phyloP scores from a whole-genome alignment of 2,329 filamentous ascomycete genomes.

The Leptographium galeiforme region DNA sequence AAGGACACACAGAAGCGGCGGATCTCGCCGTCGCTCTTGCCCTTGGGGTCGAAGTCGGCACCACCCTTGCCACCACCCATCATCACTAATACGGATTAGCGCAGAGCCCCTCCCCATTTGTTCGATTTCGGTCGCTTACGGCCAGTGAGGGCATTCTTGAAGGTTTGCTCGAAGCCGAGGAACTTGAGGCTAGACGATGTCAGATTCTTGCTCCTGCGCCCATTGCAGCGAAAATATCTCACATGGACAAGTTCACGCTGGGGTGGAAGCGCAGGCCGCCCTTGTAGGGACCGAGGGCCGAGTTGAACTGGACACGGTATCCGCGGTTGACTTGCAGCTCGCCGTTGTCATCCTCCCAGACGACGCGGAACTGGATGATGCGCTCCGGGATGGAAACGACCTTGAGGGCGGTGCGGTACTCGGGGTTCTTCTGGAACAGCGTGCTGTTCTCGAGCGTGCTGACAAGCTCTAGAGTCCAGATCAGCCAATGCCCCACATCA shows the following conservation, averaged over 20 bases:
- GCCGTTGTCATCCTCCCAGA: slow-evolving; percentile 92
- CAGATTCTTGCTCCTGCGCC: not conserved
- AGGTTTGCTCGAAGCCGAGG: slow-evolving; percentile 97
- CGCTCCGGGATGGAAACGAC: slow-evolving; percentile 88
- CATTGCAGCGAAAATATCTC: slow-evolving; percentile 9
- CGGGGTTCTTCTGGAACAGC: slow-evolving; percentile 86
- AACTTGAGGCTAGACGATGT: slow-evolving; percentile 59
- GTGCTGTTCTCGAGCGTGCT: slow-evolving; percentile 88
- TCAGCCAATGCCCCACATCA: not conserved
- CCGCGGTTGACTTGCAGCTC: slow-evolving; percentile 84
- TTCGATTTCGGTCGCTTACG: slow-evolving; percentile 38
- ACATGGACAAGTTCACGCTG: slow-evolving; percentile 62
- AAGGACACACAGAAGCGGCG: slow-evolving; percentile 92
- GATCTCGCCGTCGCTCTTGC: slow-evolving; percentile 95
- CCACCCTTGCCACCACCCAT: slow-evolving; percentile 98
- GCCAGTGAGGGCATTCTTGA: slow-evolving; percentile 98
- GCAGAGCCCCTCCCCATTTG: too few relatives aligned
- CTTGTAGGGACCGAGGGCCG: slow-evolving; percentile 93
- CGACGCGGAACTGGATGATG: slow-evolving; percentile 90
- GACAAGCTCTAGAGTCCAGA: slow-evolving; percentile 54
- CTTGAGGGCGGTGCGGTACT: slow-evolving; percentile 82
- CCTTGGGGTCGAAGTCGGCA: slow-evolving; percentile 97
- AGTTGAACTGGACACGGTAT: slow-evolving; percentile 98
- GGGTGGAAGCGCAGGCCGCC: slow-evolving; percentile 93
- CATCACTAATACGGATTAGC: slow-evolving; percentile 44